Base-by-base conservation (phyloP, 148 eudicot genomes). In the Vaccinium vitisidaea region DNA sequence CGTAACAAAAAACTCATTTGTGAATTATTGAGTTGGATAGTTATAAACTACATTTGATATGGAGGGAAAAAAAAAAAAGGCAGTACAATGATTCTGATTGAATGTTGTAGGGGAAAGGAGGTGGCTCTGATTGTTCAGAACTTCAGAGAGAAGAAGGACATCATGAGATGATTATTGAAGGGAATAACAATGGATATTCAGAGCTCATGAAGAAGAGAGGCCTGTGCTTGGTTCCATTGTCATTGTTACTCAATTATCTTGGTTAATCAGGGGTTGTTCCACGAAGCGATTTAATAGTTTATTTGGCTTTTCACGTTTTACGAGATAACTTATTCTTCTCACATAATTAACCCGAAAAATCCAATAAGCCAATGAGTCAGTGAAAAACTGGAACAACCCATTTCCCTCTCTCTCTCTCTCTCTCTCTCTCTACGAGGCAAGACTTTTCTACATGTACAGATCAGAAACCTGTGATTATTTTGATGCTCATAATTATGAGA, bases 211-310 rank as follows among this genome's bases (percentile, higher is more conserved):
- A 82, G 89, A 88, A 86, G 59, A 91, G 80, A 83, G 95, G 94
- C 13, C 54, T 92, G 67, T 90, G 95, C 77, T 85, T 93, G 84
- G 91, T 93, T 49, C 95, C 95, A 9, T 54, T 92, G 73, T 88
- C 93, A 52, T 86, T 88, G 88, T 85, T 90, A 39, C 55, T 88
- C 54, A 87, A 91, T 82, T 84, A 87, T 77, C 27, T 89, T 48
- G 83, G 83, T 50, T 91, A 77, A 89, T 76, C 2, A 36, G 39
- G 39, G 39, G 39, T 36, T 36, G 39, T 36, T 36, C 2, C 39
- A 36, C 2, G 4, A 2, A 36, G 39, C 4, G 2, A 36, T 36
- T 36, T 36, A 36, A 2, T 36, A 36, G 39, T 2, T 36, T 36
- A 36, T 36, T 36, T 36, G 39, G 39, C 4, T 36, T 36, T 36